Percentiles rank a stretch among this genome's conserved stretches.
Conservation (phyloP, 768 basidiomycete species). For the Naganishia vishniacii region DNA sequence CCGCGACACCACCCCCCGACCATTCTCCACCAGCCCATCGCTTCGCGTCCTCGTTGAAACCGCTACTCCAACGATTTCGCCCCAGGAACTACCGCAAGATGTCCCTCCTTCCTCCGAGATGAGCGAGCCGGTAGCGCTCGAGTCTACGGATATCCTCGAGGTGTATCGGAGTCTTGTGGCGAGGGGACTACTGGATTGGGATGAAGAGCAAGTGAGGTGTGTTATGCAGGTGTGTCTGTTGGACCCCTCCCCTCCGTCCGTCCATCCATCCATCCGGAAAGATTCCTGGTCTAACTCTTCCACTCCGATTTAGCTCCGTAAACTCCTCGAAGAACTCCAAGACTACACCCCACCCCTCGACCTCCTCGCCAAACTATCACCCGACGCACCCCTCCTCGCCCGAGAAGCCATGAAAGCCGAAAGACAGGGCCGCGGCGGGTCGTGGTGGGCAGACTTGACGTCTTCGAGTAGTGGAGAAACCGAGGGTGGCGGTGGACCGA, state of each 20-base stretch:
- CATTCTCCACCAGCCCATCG: too few species aligned
- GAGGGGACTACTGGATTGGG: constrained; percentile 53
- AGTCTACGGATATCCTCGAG: constrained; percentile 52
- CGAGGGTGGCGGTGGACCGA: background rate
- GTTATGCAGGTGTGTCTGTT: constrained; percentile 54
- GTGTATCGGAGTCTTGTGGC: constrained; percentile 54
- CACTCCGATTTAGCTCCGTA: constrained; percentile 56
- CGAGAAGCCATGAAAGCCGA: constrained; percentile 27
- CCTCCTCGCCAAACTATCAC: constrained; percentile 46
- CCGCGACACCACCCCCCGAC: too few species aligned
- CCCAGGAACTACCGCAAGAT: too few species aligned
- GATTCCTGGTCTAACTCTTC: too few species aligned
- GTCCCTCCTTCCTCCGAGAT: background rate
- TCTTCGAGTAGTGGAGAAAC: constrained; percentile 26
- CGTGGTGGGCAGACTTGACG: constrained; percentile 30
- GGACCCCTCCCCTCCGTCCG: too few species aligned
- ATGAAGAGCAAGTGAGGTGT: constrained; percentile 57
- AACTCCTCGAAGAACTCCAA: constrained; percentile 53
- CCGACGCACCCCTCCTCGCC: constrained; percentile 33
- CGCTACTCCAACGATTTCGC: background rate
- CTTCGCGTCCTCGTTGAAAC: too few species aligned
- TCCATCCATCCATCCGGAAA: too few species aligned
- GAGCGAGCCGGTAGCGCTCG: background rate
- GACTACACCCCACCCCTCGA: constrained; percentile 56
- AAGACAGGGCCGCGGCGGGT: constrained; percentile 20